Base-by-base conservation (phyloP, 257 asterid genomes). In the Ilex aquifolium region DNA sequence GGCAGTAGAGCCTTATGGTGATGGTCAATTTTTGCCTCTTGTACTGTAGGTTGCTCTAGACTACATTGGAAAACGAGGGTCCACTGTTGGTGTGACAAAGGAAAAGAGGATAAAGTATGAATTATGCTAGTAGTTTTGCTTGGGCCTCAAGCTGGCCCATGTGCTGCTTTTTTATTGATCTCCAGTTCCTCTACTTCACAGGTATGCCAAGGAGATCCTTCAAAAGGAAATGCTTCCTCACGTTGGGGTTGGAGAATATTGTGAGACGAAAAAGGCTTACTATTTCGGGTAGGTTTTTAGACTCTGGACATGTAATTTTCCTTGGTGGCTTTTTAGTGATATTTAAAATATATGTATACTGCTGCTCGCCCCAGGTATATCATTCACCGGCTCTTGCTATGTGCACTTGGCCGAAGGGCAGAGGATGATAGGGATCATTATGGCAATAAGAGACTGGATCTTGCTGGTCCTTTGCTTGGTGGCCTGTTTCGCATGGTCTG, bases 181-280 rank as follows among this genome's bases (percentile, higher is more conserved):
- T 60, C 46, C 48, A 50, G 42, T 54, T 53, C 48, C 53, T 66
- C 40, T 51, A 56, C 66, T 68, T 68, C 76, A 68, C 74, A 92
- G 99, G 86, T 89, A 92, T 75, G 99, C 99, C 32, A 89, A 72
- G 61, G 99, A 92, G 69, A 92, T 92, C 64, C 97, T 92, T 66
- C 96, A 92, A 68, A 92, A 85, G 74, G 97, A 92, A 79, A 89
- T 92, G 97, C 99, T 92, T 75, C 99, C 97, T 67, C 99, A 92
- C 73, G 99, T 92, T 73, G 99, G 99, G 10, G 81, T 89, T 60
- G 93, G 90, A 54, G 99, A 92, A 69, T 81, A 77, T 64, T 92
- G 99, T 64, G 97, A 89, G 81, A 92, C 99, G 11, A 92, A 85
- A 81, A 92, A 92, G 72, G 99, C 97, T 55, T 92, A 89, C 71